Percentiles rank a stretch among this genome's conserved stretches.
Conservation (phyloP, 495 filamentous ascomycete species). For the Aspergillus baeticus region DNA sequence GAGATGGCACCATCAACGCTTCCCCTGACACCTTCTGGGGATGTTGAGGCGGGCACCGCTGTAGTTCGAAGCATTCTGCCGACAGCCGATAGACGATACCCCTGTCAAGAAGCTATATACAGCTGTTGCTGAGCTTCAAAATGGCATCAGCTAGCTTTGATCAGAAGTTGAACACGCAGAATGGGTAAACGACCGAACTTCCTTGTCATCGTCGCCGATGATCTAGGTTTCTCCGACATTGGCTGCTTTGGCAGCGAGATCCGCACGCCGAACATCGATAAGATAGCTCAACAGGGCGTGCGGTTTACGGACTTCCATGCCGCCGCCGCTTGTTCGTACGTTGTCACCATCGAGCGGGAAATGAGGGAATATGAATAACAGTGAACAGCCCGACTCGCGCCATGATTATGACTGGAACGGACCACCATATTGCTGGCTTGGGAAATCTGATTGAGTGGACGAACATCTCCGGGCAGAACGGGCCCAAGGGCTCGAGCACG, state of each 20-base stretch:
- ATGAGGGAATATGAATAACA: background rate
- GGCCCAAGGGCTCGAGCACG: slow-evolving; percentile 41
- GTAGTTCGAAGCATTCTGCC: slow-evolving; percentile 13
- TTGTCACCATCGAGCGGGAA: background rate
- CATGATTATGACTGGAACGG: slow-evolving; percentile 55
- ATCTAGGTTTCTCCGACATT: slow-evolving; percentile 63
- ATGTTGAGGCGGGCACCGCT: background rate
- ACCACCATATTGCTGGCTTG: slow-evolving; percentile 47
- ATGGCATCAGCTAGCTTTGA: too few relatives aligned
- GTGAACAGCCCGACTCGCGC: slow-evolving; percentile 51
- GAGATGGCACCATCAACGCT: slow-evolving; percentile 14
- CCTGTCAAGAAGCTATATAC: background rate
- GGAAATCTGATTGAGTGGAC: slow-evolving; percentile 51
- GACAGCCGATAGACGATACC: slow-evolving; percentile 33
- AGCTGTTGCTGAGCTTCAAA: background rate
- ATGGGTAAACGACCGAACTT: slow-evolving; percentile 57
- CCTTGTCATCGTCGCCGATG: slow-evolving; percentile 61
- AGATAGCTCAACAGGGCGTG: slow-evolving; percentile 53
- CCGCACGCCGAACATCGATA: slow-evolving; percentile 59
- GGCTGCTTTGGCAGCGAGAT: slow-evolving; percentile 64
- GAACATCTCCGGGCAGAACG: slow-evolving; percentile 47
- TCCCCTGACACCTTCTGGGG: background rate
- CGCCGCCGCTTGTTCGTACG: slow-evolving; percentile 59
- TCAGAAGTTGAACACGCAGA: background rate
- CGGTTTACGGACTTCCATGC: slow-evolving; percentile 64